Base-by-base conservation (phyloP, 2,329 filamentous ascomycete species). In the Achaetomium macrosporum region DNA sequence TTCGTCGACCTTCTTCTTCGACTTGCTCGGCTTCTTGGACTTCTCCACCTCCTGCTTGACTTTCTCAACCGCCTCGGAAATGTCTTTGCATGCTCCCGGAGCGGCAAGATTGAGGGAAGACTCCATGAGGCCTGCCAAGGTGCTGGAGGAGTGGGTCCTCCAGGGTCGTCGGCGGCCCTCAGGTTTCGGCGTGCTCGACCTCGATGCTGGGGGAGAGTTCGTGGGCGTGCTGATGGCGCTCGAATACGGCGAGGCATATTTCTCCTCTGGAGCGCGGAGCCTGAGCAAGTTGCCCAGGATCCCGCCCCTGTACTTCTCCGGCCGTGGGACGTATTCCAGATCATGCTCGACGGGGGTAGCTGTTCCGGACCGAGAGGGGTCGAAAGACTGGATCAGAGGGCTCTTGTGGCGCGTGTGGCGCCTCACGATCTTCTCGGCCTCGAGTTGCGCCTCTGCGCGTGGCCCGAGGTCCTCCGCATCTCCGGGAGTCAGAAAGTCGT, bases 221-320 rank as follows among this genome's bases (percentile, higher is more conserved):
- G 68, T 65, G 13, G 74, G 74, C 1, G 74, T 77, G 57, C 65
- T 75, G 35, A 64, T 59, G 13, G 69, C 72, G 57, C 71, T 73
- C 50, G 64, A 68, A 13, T 59, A 61, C 53, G 25, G 50, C 35
- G 19, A 42, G 2, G 42, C 46, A 20, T 62, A 61, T 59, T 61
- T 65, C 42, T 75, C 73, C 55, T 80, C 73, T 54, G 51, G 29
- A 31, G 82, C 77, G 63, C 88, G 85, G 10, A 90, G 74, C 66
- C 84, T 88, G 46, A 93, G 72, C 0, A 95, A 72, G 0, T 83
- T 85, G 2, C 84, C 83, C 1, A 95, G 72, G 43, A 92, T 81
- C 30, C 89, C 87, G 30, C 84, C 85, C 46, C 84, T 81, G 65
- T 88, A 91, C 57, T 84, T 79, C 19, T 75, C 70, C 5, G 87